Conservation (phyloP, 2,329 filamentous ascomycete genomes). For the Metarhizium robertsii region DNA sequence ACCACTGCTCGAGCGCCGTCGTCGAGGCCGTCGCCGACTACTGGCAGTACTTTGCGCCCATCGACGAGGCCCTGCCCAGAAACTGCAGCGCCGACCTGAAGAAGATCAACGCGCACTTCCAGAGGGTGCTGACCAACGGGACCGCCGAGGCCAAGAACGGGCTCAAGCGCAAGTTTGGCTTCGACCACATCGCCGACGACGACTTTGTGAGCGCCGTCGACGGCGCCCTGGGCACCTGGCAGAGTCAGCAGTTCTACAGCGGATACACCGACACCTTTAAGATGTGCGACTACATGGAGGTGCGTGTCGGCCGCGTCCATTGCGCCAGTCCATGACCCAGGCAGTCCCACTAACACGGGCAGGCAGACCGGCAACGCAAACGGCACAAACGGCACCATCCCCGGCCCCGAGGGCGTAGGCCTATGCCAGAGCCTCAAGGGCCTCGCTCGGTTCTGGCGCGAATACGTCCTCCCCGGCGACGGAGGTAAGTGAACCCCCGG, state of each 20-base stretch:
- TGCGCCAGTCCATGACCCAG: background rate
- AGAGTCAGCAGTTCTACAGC: constrained; percentile 23
- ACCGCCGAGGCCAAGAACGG: constrained; percentile 21
- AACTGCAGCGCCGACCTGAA: constrained; percentile 56
- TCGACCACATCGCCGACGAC: constrained; percentile 29
- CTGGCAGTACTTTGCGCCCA: constrained; percentile 46
- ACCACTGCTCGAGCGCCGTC: constrained; percentile 69
- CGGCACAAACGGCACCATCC: background rate
- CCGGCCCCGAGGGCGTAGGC: constrained; percentile 35
- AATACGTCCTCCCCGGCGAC: constrained; percentile 27
- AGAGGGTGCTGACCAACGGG: constrained; percentile 35
- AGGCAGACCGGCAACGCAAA: constrained; percentile 3
- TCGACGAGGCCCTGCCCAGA: constrained; percentile 33
- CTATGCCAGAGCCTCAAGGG: constrained; percentile 41
- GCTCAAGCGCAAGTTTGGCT: constrained; percentile 34
- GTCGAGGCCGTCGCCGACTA: constrained; percentile 66
- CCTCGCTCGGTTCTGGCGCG: constrained; percentile 44
- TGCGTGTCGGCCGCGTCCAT: constrained; percentile 3
- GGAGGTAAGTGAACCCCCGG: constrained; percentile 28
- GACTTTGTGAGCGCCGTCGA: constrained; percentile 36
- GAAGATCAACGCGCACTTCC: constrained; percentile 36
- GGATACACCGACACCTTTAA: constrained; percentile 25
- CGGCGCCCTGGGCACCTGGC: constrained; percentile 21
- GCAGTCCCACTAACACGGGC: background rate
- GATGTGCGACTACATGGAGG: constrained; percentile 25